Evolutionary conservation across 352 stramenopile genomes (phyloP), one percentile per base, ranked within the genome.

Genomic region (Phytophthora idaei): DNA sequence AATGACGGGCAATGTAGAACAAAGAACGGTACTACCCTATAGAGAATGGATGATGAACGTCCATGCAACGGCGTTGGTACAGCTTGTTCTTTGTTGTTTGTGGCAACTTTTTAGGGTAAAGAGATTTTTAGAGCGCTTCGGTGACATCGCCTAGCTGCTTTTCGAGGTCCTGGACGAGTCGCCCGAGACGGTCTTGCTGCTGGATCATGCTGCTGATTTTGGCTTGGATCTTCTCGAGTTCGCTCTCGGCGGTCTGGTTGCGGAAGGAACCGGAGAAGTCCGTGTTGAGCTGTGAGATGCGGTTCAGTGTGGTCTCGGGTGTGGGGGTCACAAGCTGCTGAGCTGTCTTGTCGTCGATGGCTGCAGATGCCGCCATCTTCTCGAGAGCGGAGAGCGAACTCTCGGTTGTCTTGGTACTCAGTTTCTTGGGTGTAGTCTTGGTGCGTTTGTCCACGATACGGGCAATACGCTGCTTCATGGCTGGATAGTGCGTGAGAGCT

Each of bases 271-370:
- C 73, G 2, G 83, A 90, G 51, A 88, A 92, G 50, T 91, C 80
- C 1, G 89, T 92, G 57, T 99, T 90, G 42, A 99, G 84, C 64
- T 94, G 89, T 17, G 77, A 88, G 62, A 92, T 90, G 42, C 81
- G 84, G 42, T 73, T 87, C 25, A 92, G 73, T 27, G 78, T 90
- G 39, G 81, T 90, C 61, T 85, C 78, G 0, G 76, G 41, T 2
- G 68, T 76, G 2, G 74, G 72, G 0, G 71, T 80, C 4, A 67
- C 57, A 32, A 90, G 70, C 51, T 89, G 80, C 52, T 85, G 59
- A 0, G 65, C 73, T 0, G 73, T 89, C 48, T 87, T 86, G 29
- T 83, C 81, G 57, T 90, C 80, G 29, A 84, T 80, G 12, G 68
- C 44, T 5, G 80, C 67, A 5, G 78, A 77, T 21, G 70, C 82